Evolutionary conservation across 192 early-diverging fungal species (phyloP), one percentile per base, ranked within the genome.

Genomic region (Kickxella alabastrina): DNA sequence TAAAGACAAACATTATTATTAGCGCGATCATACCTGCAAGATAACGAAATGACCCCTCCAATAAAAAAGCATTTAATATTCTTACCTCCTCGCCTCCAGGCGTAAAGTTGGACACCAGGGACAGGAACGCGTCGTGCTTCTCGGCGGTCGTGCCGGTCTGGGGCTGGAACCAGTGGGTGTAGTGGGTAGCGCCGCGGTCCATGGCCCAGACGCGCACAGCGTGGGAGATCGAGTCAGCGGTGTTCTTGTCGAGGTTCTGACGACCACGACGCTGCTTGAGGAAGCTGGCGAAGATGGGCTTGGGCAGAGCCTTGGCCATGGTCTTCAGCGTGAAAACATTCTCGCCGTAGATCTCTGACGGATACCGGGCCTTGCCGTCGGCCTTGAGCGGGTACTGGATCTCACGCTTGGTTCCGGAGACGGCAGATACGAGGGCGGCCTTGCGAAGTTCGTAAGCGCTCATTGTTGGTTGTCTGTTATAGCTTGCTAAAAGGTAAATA

Each of bases 121-220:
- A 85, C 66, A 99, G 79, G 83, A 99, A 99, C 42, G 91, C 84
- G 82, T 99, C 97, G 77, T 99, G 97, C 83, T 99, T 99, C 82
- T 97, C 94, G 53, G 97, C 97, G 41, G 97, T 99, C 41, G 91
- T 84, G 46, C 88, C 97, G 12, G 95, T 99, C 82, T 96, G 92
- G 61, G 97, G 97, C 82, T 99, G 97, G 88, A 99, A 99, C 94
- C 94, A 97, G 80, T 99, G 97, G 34, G 94, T 97, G 68, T 94
- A 99, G 82, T 99, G 97, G 35, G 94, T 96, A 43, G 94, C 92
- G 37, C 92, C 92, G 63, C 87, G 87, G 67, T 94, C 88, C 90
- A 94, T 90, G 58, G 97, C 93, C 97, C 97, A 99, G 52, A 95
- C 86, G 29, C 89, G 85, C 51, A 89, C 97, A 22, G 97, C 97